Evolutionary conservation across 768 basidiomycete species (phyloP), one percentile per base, ranked within the genome.

Genomic region (Sistotremastrum niveocremeum): DNA sequence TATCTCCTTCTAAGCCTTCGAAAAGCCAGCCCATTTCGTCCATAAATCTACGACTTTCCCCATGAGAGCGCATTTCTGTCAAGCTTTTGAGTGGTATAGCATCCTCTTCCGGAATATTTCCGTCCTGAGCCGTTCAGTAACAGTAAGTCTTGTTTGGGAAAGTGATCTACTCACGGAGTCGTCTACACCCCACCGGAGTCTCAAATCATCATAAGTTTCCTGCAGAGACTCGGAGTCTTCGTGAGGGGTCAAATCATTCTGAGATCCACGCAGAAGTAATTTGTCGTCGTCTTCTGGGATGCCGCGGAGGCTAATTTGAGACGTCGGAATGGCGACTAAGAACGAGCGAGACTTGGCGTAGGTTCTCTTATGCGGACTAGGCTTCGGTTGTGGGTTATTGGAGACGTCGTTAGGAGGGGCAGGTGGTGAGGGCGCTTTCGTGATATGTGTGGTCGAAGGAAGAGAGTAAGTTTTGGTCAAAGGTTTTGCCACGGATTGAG

Each of bases 1-100:
- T 71, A 10, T 65, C 65, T 7, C 60, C 53, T 30, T 77, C 74
- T 61, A 89, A 71, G 1, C 87, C 84, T 59, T 90, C 87, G 50
- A 88, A 82, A 4, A 89, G 62, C 61, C 88, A 90, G 0, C 87
- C 87, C 3, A 87, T 73, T 54, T 88, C 86, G 49, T 90, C 87
- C 38, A 87, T 60, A 56, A 89, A 89, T 10, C 84, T 67, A 50
- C 86, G 68, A 45, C 70, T 79, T 62, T 89, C 84, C 8, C 87
- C 87, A 58, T 84, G 84, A 55, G 74, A 82, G 46, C 85, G 65
- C 36, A 89, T 66, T 51, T 89, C 86, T 1, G 83, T 81, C 39
- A 88, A 84, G 49, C 37, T 10, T 39, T 30, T 9, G 44, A 42
- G 33, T 50, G 45, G 34, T 30, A 31, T 10, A 40, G 44, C 37